These are phyloP conservation scores for Blastobotrys malaysiensis DNA, from an alignment of 1,139 yeast genomes.

Conservation along the genomic window DNA sequence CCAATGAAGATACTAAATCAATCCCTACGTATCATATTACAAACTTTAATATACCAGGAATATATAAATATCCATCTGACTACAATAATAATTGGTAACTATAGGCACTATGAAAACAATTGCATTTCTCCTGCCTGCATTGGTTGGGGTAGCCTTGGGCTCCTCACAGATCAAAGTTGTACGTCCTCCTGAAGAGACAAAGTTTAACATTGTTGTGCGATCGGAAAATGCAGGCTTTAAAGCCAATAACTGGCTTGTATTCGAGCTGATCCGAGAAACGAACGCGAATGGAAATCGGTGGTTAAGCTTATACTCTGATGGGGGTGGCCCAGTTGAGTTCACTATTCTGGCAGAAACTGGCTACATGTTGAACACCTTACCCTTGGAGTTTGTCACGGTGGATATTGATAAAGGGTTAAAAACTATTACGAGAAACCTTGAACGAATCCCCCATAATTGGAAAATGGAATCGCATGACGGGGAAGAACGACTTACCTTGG, in stretches of 20 bases:
- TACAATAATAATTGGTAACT: neutral
- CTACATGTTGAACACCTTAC: constrained; percentile 2
- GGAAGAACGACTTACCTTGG: neutral
- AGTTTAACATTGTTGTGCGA: neutral
- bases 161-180: neutral
- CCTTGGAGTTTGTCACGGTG: constrained; percentile 2
- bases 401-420: constrained; percentile 1
- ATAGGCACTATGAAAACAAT: neutral
- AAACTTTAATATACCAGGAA: neutral
- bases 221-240: neutral
- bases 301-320: constrained; percentile 4
- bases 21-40: neutral
- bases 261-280: neutral
- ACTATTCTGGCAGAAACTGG: constrained; percentile 8
- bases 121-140: neutral
- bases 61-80: neutral
- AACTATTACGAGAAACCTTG: neutral
- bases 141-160: neutral
- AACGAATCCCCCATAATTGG: constrained; percentile 6
- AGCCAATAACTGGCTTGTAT: neutral
- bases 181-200: neutral
- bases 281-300: neutral
- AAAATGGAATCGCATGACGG: neutral
- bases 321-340: constrained; percentile 6
- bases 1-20: too few species aligned